Evolutionary conservation across 345 rosid genomes (phyloP), one percentile per base, ranked within the genome.

Genomic region (Melaleuca quinquenervia): DNA sequence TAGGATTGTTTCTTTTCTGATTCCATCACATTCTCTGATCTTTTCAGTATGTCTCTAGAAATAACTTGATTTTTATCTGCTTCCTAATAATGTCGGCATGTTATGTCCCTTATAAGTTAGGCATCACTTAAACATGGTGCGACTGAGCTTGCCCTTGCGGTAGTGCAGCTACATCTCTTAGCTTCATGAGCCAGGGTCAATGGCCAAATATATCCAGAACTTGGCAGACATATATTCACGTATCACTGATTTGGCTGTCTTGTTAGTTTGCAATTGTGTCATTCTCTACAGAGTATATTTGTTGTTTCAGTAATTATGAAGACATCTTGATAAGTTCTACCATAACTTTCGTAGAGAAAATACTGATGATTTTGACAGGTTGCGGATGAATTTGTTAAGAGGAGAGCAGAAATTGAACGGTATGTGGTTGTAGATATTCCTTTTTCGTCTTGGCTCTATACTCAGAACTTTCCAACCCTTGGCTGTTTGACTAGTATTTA

Each of bases 351-450:
- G 32, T 52, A 82, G 8, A 70, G 78, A 76, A 85, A 44, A 10
- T 41, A 44, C 27, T 7, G 29, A 27, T 88, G 85, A 45, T 84
- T 80, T 82, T 36, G 26, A 85, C 90, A 93, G 96, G 95, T 94
- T 76, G 95, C 88, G 22, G 95, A 93, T 90, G 96, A 94, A 90
- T 94, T 93, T 82, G 88, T 93, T 64, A 92, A 90, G 91, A 93
- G 96, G 87, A 86, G 95, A 22, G 88, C 87, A 55, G 96, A 94
- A 48, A 91, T 94, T 27, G 96, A 93, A 89, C 91, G 96, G 96
- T 94, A 86, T 87, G 89, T 53, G 50, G 44, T 41, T 16, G 16
- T 21, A 62, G 10, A 4, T 24, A 55, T 32, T 21, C 83, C 44
- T 82, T 56, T 29, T 27, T 50, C 36, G 15, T 36, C 85, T 14